Base-by-base conservation (phyloP, 2,329 filamentous ascomycete genomes). In the Monosporascus ibericus region DNA sequence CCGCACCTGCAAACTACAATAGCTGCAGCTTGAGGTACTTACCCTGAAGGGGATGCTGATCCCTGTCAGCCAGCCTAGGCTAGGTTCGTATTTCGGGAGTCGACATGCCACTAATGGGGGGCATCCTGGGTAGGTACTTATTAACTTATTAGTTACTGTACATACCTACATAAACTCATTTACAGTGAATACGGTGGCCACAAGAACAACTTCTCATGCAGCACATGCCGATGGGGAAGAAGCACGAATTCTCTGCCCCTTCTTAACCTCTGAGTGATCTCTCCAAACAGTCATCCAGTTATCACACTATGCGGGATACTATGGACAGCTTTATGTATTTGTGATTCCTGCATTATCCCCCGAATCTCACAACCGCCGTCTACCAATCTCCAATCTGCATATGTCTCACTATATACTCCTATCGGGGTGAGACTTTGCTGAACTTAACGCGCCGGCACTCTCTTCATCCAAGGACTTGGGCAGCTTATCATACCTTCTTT, bases 121-220 rank as follows among this genome's bases (percentile, higher is more conserved):
- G 9, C 30, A 34, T 34, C 30, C 30, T 14, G 30, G 30, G 11
- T 34, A 34, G 11, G 3, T 34, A 34, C 30, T 11, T 30, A 30
- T 5, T 30, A 9, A 27, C 25, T 27, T 25, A 39, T 14, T 39
- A 39, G 37, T 18, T 17, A 39, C 14, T 37, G 49, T 52, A 47
- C 51, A n/a, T 22, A 22, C 22, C 22, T 22, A 22, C 22, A 22
- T 34, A 36, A 25, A 20, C 42, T 55, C 56, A 58, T 54, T 53
- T 49, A 47, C 52, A 51, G 54, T 58, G 54, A 52, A 61, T 61
- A 60, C 58, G 55, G 58, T 63, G 58, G 57, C 58, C 60, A 62
- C 54, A 58, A 58, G 14, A 44, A 37, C 37, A n/a, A 36, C 20
- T 1, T 34, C 27, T 30, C 27, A 5, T 11, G 27, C 27, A 30